phyloP scores from a whole-genome alignment of 1,139 yeast genomes.

The Pichia sp. region DNA sequence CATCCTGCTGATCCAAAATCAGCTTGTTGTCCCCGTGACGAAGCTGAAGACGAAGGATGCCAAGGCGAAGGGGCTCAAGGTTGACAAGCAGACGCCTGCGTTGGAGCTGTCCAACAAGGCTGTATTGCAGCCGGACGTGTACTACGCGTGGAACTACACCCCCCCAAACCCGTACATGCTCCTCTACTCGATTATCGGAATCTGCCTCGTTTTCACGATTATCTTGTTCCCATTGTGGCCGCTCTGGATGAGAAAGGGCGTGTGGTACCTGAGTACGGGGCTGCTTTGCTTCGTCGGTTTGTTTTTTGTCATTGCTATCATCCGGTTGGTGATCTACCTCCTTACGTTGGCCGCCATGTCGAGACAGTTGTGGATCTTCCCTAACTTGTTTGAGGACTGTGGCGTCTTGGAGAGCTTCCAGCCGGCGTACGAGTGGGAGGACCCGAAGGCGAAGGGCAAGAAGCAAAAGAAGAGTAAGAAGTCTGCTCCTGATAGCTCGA shows the following conservation, averaged over 20 bases:
- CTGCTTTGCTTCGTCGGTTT: slow-evolving; percentile 68
- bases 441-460: slow-evolving; percentile 30
- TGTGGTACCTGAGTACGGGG: slow-evolving; percentile 83
- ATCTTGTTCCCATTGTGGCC: slow-evolving; percentile 98
- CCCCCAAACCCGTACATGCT: slow-evolving; percentile 70
- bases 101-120: slow-evolving; percentile 66
- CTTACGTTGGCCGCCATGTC: slow-evolving; percentile 55
- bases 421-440: slow-evolving; percentile 88
- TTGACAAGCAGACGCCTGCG: slow-evolving; percentile 74
- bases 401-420: slow-evolving; percentile 89
- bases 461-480: slow-evolving; percentile 20
- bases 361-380: slow-evolving; percentile 77
- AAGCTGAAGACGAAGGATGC: slow-evolving; percentile 74
- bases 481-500: not conserved
- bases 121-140: slow-evolving; percentile 67
- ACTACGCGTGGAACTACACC: slow-evolving; percentile 80
- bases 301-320: slow-evolving; percentile 73
- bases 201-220: slow-evolving; percentile 65
- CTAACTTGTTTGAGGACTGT: slow-evolving; percentile 92
- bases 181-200: slow-evolving; percentile 58
- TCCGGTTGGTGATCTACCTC: slow-evolving; percentile 69
- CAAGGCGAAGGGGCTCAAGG: slow-evolving; percentile 54
- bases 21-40: slow-evolving; percentile 67
- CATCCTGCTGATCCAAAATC: slow-evolving; percentile 65
- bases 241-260: slow-evolving; percentile 77